Evolutionary conservation across 75 land plant species (phyloP), one percentile per base, ranked within the genome.

Genomic region (Pinus tabuliformis): DNA sequence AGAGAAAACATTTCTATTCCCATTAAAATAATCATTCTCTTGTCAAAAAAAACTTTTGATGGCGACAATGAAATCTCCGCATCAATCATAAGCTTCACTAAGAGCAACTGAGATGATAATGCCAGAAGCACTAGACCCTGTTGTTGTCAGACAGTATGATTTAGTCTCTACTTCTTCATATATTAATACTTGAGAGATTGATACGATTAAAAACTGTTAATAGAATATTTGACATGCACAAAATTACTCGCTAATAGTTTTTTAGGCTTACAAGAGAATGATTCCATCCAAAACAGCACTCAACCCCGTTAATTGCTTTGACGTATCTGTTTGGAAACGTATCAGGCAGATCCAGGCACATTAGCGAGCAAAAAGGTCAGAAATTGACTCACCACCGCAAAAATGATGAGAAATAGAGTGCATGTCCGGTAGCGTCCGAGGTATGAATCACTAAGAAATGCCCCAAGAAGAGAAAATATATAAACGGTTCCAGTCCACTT

Each of bases 361-460:
- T 65, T 15, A 30, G 45, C 16, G 15, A 65, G 74, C 14, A 45
- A 54, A 54, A 2, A 24, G 24, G 5, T 21, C 13, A 24, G 74
- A 22, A 52, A 9, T 36, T 61, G 33, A 21, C 85, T 84, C 89
- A 92, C 95, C 30, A 76, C 60, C 70, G 91, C 79, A 70, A 87
- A 89, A 56, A 95, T 83, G 78, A 80, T 49, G 28, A 85, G 89
- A 77, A 95, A 95, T 78, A 87, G 59, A 45, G 81, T 86, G 76
- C 94, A 89, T 16, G 96, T 91, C 83, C 81, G 83, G 78, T 83
- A 91, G 79, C 95, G 78, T 26, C 98, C 98, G 88, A 87, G 84
- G 84, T 92, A 92, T n/a, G 98, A 92, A 39, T 95, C 98, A 76
- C 98, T 89, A 2, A 87, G 58, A 72, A 95, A 92, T 2, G 95